A percentile compares a stretch with the other conserved stretches of the same genome.
Evolutionary conservation across 83 land plant species (phyloP).

Genomic region (Picea abies): DNA sequence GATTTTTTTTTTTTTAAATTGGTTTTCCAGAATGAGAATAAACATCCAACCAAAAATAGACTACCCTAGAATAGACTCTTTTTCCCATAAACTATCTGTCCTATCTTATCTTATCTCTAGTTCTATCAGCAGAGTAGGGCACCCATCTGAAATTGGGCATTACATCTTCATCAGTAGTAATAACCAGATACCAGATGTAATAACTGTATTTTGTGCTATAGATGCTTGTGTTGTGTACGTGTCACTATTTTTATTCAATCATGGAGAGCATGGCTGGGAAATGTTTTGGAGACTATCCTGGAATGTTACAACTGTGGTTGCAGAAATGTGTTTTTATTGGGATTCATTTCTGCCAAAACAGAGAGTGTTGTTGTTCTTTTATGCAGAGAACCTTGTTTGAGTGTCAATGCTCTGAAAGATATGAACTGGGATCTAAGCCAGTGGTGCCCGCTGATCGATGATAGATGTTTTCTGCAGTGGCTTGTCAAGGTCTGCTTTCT

Average conservation of each 20-base stretch:
- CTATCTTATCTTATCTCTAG: too few relatives aligned
- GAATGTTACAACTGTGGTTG: conserved; percentile 99
- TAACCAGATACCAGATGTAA: conserved; percentile 58
- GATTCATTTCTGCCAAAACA: conserved; percentile 92
- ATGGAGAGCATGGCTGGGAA: neutral
- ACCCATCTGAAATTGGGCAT: too few relatives aligned
- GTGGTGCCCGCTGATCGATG: conserved; percentile 98
- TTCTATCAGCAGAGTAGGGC: too few relatives aligned
- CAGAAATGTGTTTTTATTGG: conserved; percentile 95
- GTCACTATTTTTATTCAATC: too few relatives aligned
- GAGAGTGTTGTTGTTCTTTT: conserved; percentile 97
- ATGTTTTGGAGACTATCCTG: conserved; percentile 75
- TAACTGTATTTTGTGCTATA: too few relatives aligned
- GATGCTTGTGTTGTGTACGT: too few relatives aligned
- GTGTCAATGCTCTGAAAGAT: conserved; percentile 91
- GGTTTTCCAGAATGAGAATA: too few relatives aligned
- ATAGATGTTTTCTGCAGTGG: conserved; percentile 96
- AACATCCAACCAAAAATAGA: too few relatives aligned
- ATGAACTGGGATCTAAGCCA: conserved; percentile 99
- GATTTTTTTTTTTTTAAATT: too few relatives aligned
- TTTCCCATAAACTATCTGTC: too few relatives aligned
- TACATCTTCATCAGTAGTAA: too few relatives aligned
- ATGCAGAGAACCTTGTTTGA: conserved; percentile 96
- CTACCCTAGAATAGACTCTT: too few relatives aligned
- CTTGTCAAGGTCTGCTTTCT: conserved; percentile 80